Evolutionary conservation across 1,284 basidiomycete genomes (phyloP).

Genomic region (Moesziomyces parantarcticus): DNA sequence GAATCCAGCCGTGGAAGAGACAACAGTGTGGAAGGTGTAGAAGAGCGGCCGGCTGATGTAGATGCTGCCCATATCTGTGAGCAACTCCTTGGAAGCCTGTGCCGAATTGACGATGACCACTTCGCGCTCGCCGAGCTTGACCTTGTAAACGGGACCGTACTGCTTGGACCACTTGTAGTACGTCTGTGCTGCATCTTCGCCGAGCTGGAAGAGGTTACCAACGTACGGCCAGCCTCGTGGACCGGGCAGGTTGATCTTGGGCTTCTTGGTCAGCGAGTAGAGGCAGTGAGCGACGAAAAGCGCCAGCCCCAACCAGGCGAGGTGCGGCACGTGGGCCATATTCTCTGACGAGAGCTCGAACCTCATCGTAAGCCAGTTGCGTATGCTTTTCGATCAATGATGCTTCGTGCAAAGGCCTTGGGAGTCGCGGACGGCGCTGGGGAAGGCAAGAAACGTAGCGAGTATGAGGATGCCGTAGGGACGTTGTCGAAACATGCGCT

Average conservation of each 20-base stretch:
- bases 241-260: slow-evolving; percentile 35
- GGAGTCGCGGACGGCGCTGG: too few relatives aligned
- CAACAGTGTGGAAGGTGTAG: slow-evolving; percentile 49
- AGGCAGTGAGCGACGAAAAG: slow-evolving; percentile 15
- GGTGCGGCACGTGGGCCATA: slow-evolving; percentile 12
- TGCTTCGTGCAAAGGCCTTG: background rate
- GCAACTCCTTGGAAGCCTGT: slow-evolving; percentile 39
- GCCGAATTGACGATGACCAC: slow-evolving; percentile 46
- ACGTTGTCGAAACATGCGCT: too few relatives aligned
- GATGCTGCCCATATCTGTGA: slow-evolving; percentile 44
- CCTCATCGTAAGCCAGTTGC: slow-evolving; percentile 7
- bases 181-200: slow-evolving; percentile 41
- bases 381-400: background rate
- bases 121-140: slow-evolving; percentile 39
- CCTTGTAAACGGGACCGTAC: slow-evolving; percentile 46
- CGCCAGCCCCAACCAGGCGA: slow-evolving; percentile 13
- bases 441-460: background rate
- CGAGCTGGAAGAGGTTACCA: slow-evolving; percentile 43
- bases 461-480: too few relatives aligned
- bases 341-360: slow-evolving; percentile 12
- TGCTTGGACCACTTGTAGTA: slow-evolving; percentile 37
- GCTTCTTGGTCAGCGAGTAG: slow-evolving; percentile 14
- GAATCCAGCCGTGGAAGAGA: slow-evolving; percentile 43
- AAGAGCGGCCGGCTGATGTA: slow-evolving; percentile 48
- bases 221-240: slow-evolving; percentile 39